Evolutionary conservation across 257 asterid species (phyloP).

Genomic region (Verbascum thapsus): DNA sequence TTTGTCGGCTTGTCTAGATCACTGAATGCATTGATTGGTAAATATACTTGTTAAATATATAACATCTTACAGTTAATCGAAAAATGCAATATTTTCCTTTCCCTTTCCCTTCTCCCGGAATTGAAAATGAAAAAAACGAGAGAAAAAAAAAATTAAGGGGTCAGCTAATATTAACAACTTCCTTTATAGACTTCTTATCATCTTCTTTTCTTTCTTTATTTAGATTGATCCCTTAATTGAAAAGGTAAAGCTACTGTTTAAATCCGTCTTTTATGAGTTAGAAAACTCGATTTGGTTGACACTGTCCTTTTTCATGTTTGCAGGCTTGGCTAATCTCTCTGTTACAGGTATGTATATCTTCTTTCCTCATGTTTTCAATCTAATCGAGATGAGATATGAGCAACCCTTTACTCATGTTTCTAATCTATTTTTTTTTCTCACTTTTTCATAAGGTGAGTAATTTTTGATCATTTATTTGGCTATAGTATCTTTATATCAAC

Average conservation of each 20-base stretch:
- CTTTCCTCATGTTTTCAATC: not conserved
- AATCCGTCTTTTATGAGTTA: conserved; percentile 1
- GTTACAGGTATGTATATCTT: conserved; percentile 57
- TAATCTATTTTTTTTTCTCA: no score
- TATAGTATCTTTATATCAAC: no score
- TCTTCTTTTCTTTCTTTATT: not conserved
- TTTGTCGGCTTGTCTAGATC: no score
- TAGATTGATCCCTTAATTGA: not conserved
- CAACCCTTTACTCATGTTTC: no score
- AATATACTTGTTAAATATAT: no score
- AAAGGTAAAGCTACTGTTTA: not conserved
- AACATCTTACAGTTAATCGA: no score
- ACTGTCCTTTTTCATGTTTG: conserved; percentile 17
- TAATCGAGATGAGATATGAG: no score
- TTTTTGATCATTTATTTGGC: no score
- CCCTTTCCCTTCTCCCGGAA: no score
- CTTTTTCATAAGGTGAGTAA: no score
- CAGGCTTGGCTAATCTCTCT: conserved; percentile 86
- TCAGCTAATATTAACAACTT: not conserved
- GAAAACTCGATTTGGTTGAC: conserved; percentile 27
- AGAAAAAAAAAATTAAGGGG: not conserved
- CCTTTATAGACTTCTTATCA: not conserved
- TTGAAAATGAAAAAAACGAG: not conserved
- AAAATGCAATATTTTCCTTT: no score
- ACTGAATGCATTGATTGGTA: no score